These are phyloP conservation scores for Sodiomyces alkalinus DNA, from an alignment of 2,329 filamentous ascomycete species.

Conservation along the genomic window DNA sequence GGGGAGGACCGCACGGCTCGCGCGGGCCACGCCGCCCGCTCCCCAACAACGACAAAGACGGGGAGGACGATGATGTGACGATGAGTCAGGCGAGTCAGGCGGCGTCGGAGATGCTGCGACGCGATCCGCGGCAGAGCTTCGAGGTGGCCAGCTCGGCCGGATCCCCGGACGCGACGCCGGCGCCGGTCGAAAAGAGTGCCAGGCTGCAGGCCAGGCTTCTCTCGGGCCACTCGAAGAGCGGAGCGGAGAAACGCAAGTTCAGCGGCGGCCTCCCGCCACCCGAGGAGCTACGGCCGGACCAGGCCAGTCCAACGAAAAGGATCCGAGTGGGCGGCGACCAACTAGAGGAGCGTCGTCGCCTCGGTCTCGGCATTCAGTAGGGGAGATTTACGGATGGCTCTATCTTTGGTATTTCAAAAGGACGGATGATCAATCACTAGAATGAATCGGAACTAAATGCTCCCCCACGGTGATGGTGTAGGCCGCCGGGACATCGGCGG, in stretches of 20 bases:
- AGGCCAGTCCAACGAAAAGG: constrained; percentile 36
- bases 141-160: constrained; percentile 29
- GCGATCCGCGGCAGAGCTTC: constrained; percentile 37
- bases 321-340: constrained; percentile 22
- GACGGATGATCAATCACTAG: no score
- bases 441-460: no score
- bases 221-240: constrained; percentile 26
- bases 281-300: constrained; percentile 17
- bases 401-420: no score
- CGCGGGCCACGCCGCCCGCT: constrained; percentile 5
- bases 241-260: constrained; percentile 36
- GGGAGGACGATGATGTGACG: constrained; percentile 45
- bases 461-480: no score
- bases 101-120: constrained; percentile 59
- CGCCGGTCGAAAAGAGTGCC: constrained; percentile 27
- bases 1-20: no score
- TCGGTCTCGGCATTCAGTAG: constrained; percentile 40
- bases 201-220: constrained; percentile 37
- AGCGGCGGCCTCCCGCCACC: constrained; percentile 15
- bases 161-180: constrained; percentile 28
- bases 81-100: constrained; percentile 67
- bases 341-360: constrained; percentile 11
- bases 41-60: constrained; percentile 14
- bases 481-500: no score
- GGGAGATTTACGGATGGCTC: constrained; percentile 8